phyloP scores from a whole-genome alignment of 345 rosid genomes.

The Raphanus sativus region DNA sequence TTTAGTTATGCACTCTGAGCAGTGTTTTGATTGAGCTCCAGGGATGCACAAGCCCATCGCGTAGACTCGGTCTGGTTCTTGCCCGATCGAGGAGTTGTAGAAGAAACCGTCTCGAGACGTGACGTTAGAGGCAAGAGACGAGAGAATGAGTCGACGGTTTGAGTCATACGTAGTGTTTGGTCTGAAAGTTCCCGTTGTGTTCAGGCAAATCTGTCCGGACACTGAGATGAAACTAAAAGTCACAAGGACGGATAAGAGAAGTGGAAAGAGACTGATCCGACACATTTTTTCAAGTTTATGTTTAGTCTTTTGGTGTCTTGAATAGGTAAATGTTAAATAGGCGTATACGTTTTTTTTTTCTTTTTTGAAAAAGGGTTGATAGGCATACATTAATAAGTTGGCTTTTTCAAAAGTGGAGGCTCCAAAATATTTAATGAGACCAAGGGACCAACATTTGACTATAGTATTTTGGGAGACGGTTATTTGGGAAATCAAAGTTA shows the following conservation, averaged over 20 bases:
- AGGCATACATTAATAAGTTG: neutral
- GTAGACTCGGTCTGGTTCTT: constrained; percentile 18
- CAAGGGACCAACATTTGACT: neutral
- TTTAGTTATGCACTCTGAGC: constrained; percentile 33
- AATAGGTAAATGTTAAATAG: neutral
- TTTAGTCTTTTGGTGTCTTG: neutral
- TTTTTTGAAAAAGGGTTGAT: too few relatives aligned
- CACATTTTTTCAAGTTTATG: neutral
- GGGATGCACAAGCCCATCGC: constrained; percentile 37
- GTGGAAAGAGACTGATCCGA: neutral
- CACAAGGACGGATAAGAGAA: neutral
- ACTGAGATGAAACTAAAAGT: neutral
- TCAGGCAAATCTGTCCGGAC: neutral
- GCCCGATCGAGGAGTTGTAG: neutral
- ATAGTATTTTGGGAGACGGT: neutral
- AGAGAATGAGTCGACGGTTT: constrained; percentile 23
- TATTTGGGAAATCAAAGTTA: neutral
- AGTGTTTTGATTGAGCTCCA: constrained; percentile 13
- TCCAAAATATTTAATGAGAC: neutral
- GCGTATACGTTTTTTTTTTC: neutral
- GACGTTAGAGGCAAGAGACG: constrained; percentile 26
- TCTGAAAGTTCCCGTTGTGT: neutral
- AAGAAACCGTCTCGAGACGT: constrained; percentile 6
- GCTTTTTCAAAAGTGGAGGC: neutral
- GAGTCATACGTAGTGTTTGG: constrained; percentile 18